Conservation (phyloP, 2,329 filamentous ascomycete species). For the Aspergillus sp. region DNA sequence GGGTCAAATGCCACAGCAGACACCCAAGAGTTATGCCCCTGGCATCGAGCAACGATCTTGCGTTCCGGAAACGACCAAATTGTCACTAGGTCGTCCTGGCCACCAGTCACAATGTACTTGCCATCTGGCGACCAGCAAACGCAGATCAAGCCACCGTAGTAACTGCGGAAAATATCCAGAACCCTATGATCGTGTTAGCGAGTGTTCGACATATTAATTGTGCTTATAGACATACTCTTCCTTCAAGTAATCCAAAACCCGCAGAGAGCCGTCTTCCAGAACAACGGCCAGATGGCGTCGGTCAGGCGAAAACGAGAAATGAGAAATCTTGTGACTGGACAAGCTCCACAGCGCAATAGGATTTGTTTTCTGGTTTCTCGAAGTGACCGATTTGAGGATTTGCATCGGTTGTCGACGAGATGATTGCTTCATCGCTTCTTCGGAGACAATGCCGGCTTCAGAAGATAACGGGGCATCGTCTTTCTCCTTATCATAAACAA, state of each 20-base stretch:
- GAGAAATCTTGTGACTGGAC: conserved; percentile 82
- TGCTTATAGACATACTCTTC: conserved; percentile 59
- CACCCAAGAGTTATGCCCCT: conserved; percentile 94
- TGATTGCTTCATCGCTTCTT: conserved; percentile 18
- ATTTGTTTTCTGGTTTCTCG: conserved; percentile 86
- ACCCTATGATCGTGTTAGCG: conserved; percentile 47
- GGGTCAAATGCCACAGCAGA: conserved; percentile 89
- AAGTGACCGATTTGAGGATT: conserved; percentile 85
- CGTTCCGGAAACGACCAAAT: conserved; percentile 88
- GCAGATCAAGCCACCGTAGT: conserved; percentile 87
- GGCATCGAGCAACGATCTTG: conserved; percentile 79
- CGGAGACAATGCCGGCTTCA: conserved; percentile 42
- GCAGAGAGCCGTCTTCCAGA: conserved; percentile 80
- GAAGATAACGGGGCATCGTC: conserved; percentile 73
- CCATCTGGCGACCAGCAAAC: conserved; percentile 97
- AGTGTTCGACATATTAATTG: background rate
- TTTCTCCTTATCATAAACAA: conserved; percentile 97
- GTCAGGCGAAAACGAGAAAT: conserved; percentile 87
- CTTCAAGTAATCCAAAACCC: conserved; percentile 83
- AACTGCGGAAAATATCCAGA: conserved; percentile 78
- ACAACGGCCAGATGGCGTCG: conserved; percentile 79
- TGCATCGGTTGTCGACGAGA: conserved; percentile 44
- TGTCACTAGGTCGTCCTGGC: conserved; percentile 90
- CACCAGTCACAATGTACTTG: conserved; percentile 89
- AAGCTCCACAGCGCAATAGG: conserved; percentile 89